phyloP scores from a whole-genome alignment of 306 rosid species.

The Abrus pulchellus region DNA sequence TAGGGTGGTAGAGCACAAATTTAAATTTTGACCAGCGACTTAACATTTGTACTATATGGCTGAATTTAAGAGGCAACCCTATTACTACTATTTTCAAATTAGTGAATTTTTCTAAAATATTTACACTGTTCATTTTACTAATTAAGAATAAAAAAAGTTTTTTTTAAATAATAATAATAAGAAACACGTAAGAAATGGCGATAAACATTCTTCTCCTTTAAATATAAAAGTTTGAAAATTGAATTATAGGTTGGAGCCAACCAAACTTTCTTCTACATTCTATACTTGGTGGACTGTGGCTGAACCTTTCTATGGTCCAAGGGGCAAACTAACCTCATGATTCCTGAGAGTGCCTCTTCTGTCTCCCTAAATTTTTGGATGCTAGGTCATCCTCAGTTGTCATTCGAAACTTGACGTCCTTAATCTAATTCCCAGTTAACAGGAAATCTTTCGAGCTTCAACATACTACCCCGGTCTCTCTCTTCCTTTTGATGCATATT shows the following conservation, averaged over 20 bases:
- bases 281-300: slow-evolving; percentile 1
- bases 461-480: background rate
- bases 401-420: background rate
- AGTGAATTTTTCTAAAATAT: too few species aligned
- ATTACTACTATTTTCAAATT: too few species aligned
- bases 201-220: too few species aligned
- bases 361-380: slow-evolving; percentile 25
- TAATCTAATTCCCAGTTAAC: background rate
- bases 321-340: background rate
- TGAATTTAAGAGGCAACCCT: too few species aligned
- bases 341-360: background rate
- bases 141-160: too few species aligned
- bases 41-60: too few species aligned
- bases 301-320: slow-evolving; percentile 18
- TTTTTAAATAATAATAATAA: too few species aligned
- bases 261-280: background rate
- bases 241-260: slow-evolving; percentile 13
- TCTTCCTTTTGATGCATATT: background rate
- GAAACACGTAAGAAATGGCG: too few species aligned
- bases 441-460: background rate
- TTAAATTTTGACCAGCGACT: too few species aligned
- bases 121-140: too few species aligned
- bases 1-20: too few species aligned
- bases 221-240: background rate
- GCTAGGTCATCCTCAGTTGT: slow-evolving; percentile 7